Base-by-base conservation (phyloP, 2,329 filamentous ascomycete species). In the Xylariaceae sp. region DNA sequence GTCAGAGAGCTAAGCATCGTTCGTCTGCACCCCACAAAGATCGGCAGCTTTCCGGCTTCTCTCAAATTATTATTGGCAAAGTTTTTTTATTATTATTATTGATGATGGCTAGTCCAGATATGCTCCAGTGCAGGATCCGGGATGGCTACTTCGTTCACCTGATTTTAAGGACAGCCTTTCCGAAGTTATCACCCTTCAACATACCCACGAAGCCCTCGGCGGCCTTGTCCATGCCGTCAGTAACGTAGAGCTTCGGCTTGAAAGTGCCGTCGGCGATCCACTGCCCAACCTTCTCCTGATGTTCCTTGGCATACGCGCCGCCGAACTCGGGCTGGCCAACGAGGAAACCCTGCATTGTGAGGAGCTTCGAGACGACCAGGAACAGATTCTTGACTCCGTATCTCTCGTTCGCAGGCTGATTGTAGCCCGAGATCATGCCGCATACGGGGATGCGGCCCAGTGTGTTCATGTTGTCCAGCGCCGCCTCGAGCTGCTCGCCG, bases 351-450 rank as follows among this genome's bases (percentile, higher is more conserved):
- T 81, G 76, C 57, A 93, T 74, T 37, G 67, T 80, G 53, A 94
- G 51, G 38, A 96, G 74, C 74, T 87, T 89, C 51, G 60, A 53
- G n/a, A 93, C 70, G 18, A 90, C 51, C 30, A 75, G 55, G 56
- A 78, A 71, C 22, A 89, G 59, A 63, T 85, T 87, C 62, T 72
- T 79, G 59, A 89, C 68, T 7, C 81, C 80, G 57, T 86, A 84
- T 2, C 68, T 67, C 49, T 90, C 69, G 3, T 64, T 62, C 11
- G 54, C 45, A 0, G 63, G 56, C 9, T 52, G 49, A 70, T 91
- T 94, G 73, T 95, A 95, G 52, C 85, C 78, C 4, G 79, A 81
- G 61, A 93, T 89, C 79, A 87, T 81, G 29, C 73, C 74, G 52
- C 73, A 80, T 41, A 69, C 69, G 53, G 81, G 66, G 39, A 89